A percentile compares a stretch with the other conserved stretches of the same genome.
These are phyloP conservation scores for Serendipita indica DNA, from an alignment of 768 basidiomycete species.

Conservation along the genomic window DNA sequence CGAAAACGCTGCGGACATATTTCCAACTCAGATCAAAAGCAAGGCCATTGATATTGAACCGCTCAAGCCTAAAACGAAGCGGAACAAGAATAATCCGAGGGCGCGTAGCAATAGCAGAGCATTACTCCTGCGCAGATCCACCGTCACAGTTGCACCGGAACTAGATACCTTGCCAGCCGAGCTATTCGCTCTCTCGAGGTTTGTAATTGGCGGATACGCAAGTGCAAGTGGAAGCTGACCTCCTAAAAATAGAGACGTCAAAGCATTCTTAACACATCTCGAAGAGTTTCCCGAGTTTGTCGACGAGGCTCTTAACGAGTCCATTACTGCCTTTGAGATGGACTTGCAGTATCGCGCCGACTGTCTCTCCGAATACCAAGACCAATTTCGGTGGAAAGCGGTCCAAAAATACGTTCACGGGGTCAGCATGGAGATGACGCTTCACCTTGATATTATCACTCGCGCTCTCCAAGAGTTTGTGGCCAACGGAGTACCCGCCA, in stretches of 20 bases:
- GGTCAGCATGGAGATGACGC: slow-evolving; percentile 25
- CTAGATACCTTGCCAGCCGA: slow-evolving; percentile 53
- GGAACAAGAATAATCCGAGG: slow-evolving; percentile 22
- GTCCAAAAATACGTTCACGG: slow-evolving; percentile 57
- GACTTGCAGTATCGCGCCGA: slow-evolving; percentile 31
- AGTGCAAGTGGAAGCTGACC: too few species aligned
- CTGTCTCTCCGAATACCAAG: slow-evolving; percentile 23
- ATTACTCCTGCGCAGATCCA: slow-evolving; percentile 18
- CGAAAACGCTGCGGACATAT: slow-evolving; percentile 63
- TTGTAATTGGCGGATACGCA: too few species aligned
- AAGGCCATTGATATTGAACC: slow-evolving; percentile 25
- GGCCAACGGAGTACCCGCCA: slow-evolving; percentile 64
- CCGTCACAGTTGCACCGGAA: slow-evolving; percentile 42
- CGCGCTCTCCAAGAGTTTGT: slow-evolving; percentile 57
- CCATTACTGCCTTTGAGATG: slow-evolving; percentile 50
- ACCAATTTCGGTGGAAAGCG: slow-evolving; percentile 56
- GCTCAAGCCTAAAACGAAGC: slow-evolving; percentile 21
- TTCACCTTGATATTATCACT: slow-evolving; percentile 55
- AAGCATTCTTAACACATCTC: slow-evolving; percentile 50
- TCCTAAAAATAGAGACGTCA: slow-evolving; percentile 49
- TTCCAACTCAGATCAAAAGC: slow-evolving; percentile 45
- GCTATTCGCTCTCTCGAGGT: slow-evolving; percentile 45
- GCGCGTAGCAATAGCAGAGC: background rate
- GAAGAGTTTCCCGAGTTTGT: slow-evolving; percentile 58
- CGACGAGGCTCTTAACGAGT: slow-evolving; percentile 54